These are phyloP conservation scores for Podila verticillata DNA, from an alignment of 192 early-diverging fungal genomes.

Conservation along the genomic window DNA sequence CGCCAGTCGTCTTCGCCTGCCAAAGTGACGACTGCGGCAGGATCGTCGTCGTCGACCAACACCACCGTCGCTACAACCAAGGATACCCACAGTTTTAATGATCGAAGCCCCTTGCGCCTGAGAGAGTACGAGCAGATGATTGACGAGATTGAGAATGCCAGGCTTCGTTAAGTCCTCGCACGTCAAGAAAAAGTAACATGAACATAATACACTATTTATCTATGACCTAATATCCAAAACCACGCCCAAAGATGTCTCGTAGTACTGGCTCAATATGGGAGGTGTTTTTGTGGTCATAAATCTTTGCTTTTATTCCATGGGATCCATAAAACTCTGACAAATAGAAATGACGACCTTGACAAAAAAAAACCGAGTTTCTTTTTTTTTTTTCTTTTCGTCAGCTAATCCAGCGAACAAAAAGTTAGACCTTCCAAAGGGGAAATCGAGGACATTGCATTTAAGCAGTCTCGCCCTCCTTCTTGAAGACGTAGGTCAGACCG, in stretches of 20 bases:
- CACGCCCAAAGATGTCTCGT: too few species aligned
- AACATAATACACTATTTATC: background rate
- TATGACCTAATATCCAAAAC: too few species aligned
- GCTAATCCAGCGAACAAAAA: background rate
- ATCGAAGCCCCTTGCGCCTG: slow-evolving; percentile 30
- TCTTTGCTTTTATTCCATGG: background rate
- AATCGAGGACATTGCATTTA: slow-evolving; percentile 12
- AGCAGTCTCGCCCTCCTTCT: slow-evolving; percentile 70
- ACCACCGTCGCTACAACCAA: background rate
- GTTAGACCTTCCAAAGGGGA: background rate
- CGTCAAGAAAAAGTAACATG: background rate
- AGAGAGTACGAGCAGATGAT: slow-evolving; percentile 47
- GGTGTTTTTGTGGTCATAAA: background rate
- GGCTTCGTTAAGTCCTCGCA: slow-evolving; percentile 9
- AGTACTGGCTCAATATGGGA: background rate
- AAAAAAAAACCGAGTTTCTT: background rate
- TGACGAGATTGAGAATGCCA: slow-evolving; percentile 40
- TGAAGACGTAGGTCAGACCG: slow-evolving; percentile 95
- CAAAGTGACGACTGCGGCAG: background rate
- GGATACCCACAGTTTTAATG: slow-evolving; percentile 42
- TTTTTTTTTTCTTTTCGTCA: background rate
- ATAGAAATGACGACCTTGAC: slow-evolving; percentile 1
- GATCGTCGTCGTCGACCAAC: background rate
- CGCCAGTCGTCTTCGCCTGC: slow-evolving; percentile 2
- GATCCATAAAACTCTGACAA: background rate